phyloP scores from a whole-genome alignment of 73 alveolate genomes.

The Blepharisma japonicum region DNA sequence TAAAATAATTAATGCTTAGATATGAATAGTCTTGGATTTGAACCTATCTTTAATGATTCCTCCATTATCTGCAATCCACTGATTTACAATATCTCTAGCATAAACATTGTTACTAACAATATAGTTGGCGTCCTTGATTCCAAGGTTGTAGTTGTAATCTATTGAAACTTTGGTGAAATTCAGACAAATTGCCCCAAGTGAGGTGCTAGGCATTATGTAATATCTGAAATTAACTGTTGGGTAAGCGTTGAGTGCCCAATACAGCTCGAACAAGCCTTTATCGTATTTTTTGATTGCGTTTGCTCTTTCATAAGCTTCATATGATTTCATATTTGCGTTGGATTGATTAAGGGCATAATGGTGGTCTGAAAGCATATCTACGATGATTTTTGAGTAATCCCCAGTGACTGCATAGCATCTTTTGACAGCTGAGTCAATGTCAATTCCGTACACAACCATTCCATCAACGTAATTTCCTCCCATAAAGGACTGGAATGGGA shows the following conservation, averaged over 20 bases:
- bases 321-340: slow-evolving; percentile 30
- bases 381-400: slow-evolving; percentile 41
- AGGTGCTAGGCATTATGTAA: slow-evolving; percentile 44
- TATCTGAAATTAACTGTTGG: slow-evolving; percentile 62
- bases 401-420: slow-evolving; percentile 44
- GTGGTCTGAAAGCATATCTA: slow-evolving; percentile 45
- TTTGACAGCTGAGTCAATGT: slow-evolving; percentile 50
- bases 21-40: no score
- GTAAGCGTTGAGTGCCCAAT: slow-evolving; percentile 39
- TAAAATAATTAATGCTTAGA: no score
- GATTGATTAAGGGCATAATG: slow-evolving; percentile 20
- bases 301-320: slow-evolving; percentile 45
- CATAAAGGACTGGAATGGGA: slow-evolving; percentile 50
- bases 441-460: slow-evolving; percentile 40
- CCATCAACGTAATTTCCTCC: slow-evolving; percentile 64
- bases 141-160: slow-evolving; percentile 41
- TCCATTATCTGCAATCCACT: neutral
- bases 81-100: slow-evolving; percentile 3
- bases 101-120: slow-evolving; percentile 23
- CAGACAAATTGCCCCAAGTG: slow-evolving; percentile 39
- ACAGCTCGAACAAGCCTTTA: slow-evolving; percentile 30
- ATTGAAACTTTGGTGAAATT: slow-evolving; percentile 36
- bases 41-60: no score
- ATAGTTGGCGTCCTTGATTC: slow-evolving; percentile 42
- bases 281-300: slow-evolving; percentile 38